Evolutionary conservation across 2,329 filamentous ascomycete genomes (phyloP).

Genomic region (Aspergillus quadrilineatus): DNA sequence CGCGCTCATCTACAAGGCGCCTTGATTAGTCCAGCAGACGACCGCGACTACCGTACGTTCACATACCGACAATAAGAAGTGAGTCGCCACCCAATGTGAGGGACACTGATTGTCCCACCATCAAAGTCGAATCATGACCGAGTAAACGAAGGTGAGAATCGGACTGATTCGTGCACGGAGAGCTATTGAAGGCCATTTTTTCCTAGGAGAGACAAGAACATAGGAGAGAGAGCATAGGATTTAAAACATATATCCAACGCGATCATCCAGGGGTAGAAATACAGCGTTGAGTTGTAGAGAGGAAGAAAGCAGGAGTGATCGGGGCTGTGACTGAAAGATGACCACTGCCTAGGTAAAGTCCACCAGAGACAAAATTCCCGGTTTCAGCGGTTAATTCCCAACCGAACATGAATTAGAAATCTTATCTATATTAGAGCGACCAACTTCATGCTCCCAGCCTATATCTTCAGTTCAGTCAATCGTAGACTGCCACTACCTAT

Average conservation of each 20-base stretch:
- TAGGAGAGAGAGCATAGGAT: constrained; percentile 1
- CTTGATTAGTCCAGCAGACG: constrained; percentile 2
- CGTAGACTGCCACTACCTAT: not conserved
- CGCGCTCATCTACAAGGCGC: constrained; percentile 51
- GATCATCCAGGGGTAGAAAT: constrained; percentile 2
- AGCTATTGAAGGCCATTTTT: constrained; percentile 24
- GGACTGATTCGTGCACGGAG: constrained; percentile 24
- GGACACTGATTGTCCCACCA: constrained; percentile 58
- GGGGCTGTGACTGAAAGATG: constrained; percentile 1
- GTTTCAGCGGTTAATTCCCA: not conserved
- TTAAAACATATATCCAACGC: constrained; percentile 8
- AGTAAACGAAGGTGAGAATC: constrained; percentile 32
- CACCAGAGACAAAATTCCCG: not conserved
- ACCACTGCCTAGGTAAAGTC: not conserved
- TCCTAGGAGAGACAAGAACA: constrained; percentile 7
- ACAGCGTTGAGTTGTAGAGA: not conserved
- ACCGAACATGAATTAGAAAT: not conserved
- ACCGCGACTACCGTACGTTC: constrained; percentile 6
- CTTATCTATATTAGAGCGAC: not conserved
- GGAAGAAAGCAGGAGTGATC: not conserved
- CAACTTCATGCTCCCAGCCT: not conserved
- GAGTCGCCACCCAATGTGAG: constrained; percentile 62
- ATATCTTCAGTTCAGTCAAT: not conserved
- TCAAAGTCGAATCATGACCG: constrained; percentile 48
- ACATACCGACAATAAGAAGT: constrained; percentile 58